phyloP scores from a whole-genome alignment of 2,329 filamentous ascomycete genomes.

The Aspergillus ustus region DNA sequence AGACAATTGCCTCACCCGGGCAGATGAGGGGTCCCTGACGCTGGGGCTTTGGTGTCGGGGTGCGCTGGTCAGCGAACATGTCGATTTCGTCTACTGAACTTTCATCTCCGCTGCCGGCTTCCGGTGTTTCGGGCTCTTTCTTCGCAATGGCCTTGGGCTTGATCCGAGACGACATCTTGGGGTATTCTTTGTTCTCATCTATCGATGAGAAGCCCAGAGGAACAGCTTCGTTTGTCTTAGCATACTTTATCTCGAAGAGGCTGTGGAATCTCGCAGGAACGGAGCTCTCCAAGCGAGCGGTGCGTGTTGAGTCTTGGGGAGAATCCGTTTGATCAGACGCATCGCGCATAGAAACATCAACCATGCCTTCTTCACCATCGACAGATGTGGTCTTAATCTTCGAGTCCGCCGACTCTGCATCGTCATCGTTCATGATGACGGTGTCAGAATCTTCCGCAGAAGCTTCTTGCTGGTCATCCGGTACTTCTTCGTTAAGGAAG shows the following conservation, averaged over 20 bases:
- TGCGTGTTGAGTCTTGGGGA: constrained; percentile 21
- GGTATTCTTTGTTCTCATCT: constrained; percentile 63
- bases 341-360: constrained; percentile 86
- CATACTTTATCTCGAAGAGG: constrained; percentile 78
- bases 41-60: constrained; percentile 27
- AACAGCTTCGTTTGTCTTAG: constrained; percentile 61
- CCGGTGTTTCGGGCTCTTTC: neutral
- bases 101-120: constrained; percentile 18
- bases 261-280: constrained; percentile 69
- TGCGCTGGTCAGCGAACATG: constrained; percentile 24
- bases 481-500: constrained; percentile 60
- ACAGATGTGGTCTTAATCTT: constrained; percentile 79
- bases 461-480: constrained; percentile 57
- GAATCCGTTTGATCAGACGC: constrained; percentile 41
- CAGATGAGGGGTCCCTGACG: constrained; percentile 70
- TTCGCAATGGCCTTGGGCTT: constrained; percentile 27
- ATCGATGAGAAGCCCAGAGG: constrained; percentile 72
- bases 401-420: constrained; percentile 68
- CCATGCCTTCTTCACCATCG: constrained; percentile 86
- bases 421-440: constrained; percentile 65
- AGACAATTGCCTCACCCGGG: constrained; percentile 80
- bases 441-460: constrained; percentile 67
- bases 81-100: constrained; percentile 34
- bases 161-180: constrained; percentile 57
- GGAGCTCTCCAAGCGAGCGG: constrained; percentile 53